phyloP scores from a whole-genome alignment of 2,329 filamentous ascomycete genomes.

The Didymella keratinophila region DNA sequence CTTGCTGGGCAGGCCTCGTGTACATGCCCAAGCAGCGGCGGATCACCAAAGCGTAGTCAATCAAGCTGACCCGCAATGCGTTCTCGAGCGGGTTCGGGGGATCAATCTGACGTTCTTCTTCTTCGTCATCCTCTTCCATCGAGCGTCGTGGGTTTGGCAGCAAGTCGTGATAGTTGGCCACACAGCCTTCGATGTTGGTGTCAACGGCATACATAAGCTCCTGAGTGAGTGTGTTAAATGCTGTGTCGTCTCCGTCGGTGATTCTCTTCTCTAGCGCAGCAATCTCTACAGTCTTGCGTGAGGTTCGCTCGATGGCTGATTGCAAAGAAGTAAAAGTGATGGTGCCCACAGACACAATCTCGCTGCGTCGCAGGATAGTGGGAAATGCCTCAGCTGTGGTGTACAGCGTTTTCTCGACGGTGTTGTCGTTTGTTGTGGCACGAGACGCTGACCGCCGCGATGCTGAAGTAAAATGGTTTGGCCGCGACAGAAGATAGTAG shows the following conservation, averaged over 20 bases:
- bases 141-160: constrained; percentile 62
- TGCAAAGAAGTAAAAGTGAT: constrained; percentile 76
- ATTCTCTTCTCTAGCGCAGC: constrained; percentile 76
- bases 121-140: constrained; percentile 41
- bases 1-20: constrained; percentile 68
- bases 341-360: constrained; percentile 75
- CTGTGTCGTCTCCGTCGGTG: constrained; percentile 74
- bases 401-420: constrained; percentile 83
- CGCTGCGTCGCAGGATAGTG: constrained; percentile 86
- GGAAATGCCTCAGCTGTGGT: constrained; percentile 87
- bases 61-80: constrained; percentile 81
- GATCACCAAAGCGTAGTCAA: constrained; percentile 89
- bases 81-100: constrained; percentile 68
- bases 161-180: constrained; percentile 78
- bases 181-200: constrained; percentile 74
- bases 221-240: constrained; percentile 74
- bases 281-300: constrained; percentile 89
- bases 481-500: constrained; percentile 79
- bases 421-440: constrained; percentile 72
- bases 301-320: constrained; percentile 88
- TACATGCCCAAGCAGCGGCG: constrained; percentile 80
- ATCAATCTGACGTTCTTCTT: constrained; percentile 47
- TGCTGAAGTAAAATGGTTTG: constrained; percentile 80
- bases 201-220: constrained; percentile 80
- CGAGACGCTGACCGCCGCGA: constrained; percentile 74